Conservation (phyloP, 352 stramenopile genomes). For the Phytophthora aleatoria region DNA sequence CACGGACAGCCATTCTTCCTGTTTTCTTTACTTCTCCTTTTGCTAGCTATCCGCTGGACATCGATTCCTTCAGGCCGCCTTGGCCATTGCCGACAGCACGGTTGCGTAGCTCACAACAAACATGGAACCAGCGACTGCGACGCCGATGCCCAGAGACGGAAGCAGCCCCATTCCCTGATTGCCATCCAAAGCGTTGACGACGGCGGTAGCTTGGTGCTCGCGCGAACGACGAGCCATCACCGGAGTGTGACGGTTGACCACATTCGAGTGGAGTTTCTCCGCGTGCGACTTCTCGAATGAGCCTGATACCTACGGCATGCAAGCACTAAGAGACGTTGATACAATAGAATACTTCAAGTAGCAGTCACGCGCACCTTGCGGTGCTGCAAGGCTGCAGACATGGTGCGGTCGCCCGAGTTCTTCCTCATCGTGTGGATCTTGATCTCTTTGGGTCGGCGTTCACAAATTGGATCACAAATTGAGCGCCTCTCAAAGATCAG, state of each 20-base stretch:
- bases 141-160: constrained; percentile 29
- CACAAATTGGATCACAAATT: too few species aligned
- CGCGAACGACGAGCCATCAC: constrained; percentile 11
- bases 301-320: constrained; percentile 34
- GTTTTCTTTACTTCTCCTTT: not conserved
- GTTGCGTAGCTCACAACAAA: constrained; percentile 49
- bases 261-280: constrained; percentile 44
- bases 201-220: not conserved
- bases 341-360: not conserved
- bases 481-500: constrained; percentile 13
- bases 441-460: not conserved
- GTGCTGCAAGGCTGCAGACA: constrained; percentile 63
- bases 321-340: not conserved
- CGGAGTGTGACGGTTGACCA: constrained; percentile 34
- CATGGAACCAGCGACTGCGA: constrained; percentile 39
- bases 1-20: constrained; percentile 5
- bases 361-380: constrained; percentile 39
- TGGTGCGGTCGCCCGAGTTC: constrained; percentile 37
- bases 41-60: not conserved
- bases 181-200: not conserved
- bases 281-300: constrained; percentile 44
- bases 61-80: constrained; percentile 16
- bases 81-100: constrained; percentile 40
- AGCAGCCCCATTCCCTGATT: constrained; percentile 25
- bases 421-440: constrained; percentile 40